phyloP scores from a whole-genome alignment of 331 rosid species.

The Malus hybrid region DNA sequence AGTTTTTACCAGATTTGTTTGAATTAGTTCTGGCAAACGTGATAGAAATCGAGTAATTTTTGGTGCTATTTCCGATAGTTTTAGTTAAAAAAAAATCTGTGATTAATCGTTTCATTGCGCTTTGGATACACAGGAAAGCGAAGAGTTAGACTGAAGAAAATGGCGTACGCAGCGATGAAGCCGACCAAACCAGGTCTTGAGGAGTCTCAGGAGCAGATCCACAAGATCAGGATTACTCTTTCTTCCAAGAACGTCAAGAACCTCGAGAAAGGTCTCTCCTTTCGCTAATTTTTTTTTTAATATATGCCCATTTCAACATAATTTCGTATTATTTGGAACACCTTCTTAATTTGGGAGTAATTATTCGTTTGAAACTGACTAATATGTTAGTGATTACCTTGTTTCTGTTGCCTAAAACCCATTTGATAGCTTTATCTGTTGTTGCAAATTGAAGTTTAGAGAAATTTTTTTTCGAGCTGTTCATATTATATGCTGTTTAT shows the following conservation, averaged over 20 bases:
- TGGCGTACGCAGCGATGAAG: conserved; percentile 71
- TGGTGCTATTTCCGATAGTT: background rate
- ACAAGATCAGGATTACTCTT: conserved; percentile 78
- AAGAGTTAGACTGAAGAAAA: background rate
- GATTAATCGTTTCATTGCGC: background rate
- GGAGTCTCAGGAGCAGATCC: conserved; percentile 55
- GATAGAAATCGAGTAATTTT: background rate
- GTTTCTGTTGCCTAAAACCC: background rate
- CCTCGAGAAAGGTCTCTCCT: conserved; percentile 50
- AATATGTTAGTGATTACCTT: too few species aligned
- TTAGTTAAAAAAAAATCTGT: background rate
- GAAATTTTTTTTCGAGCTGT: background rate
- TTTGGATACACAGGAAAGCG: background rate
- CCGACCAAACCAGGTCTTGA: conserved; percentile 58
- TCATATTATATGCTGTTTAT: too few species aligned
- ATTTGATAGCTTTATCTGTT: background rate
- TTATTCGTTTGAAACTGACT: background rate
- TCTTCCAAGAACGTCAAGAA: conserved; percentile 68
- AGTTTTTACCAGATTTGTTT: background rate
- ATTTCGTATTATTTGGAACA: too few species aligned
- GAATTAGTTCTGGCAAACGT: too few species aligned
- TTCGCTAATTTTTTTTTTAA: background rate
- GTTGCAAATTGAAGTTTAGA: background rate
- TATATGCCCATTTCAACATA: background rate
- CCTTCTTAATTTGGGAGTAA: background rate